A percentile compares a stretch with the other conserved stretches of the same genome.
Evolutionary conservation across 331 rosid genomes (phyloP).

Genomic region (Rhamnella rubrinervis): DNA sequence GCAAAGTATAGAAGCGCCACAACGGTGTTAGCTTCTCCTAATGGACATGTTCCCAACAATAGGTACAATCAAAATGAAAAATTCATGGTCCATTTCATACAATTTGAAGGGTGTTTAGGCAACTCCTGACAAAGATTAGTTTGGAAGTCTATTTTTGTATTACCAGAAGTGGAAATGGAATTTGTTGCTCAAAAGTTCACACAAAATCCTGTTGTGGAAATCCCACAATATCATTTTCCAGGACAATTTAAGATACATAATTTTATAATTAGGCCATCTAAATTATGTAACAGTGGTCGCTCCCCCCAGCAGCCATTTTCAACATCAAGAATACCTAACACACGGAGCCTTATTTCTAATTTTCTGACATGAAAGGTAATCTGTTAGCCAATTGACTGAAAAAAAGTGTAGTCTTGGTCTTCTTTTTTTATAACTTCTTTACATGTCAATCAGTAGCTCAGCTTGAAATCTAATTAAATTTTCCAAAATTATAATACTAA

Average conservation of each 20-base stretch:
- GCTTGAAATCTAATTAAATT: neutral
- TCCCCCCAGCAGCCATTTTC: neutral
- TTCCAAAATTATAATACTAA: neutral
- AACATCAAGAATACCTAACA: neutral
- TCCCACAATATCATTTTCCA: neutral
- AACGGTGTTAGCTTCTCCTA: neutral
- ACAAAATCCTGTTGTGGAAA: neutral
- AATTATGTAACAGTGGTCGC: neutral
- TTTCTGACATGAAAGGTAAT: neutral
- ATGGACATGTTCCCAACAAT: neutral
- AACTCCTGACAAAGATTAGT: too few relatives aligned
- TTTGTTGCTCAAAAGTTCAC: neutral
- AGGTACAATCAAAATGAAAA: too few relatives aligned
- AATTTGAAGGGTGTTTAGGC: too few relatives aligned
- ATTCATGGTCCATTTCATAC: too few relatives aligned
- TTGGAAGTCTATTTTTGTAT: too few relatives aligned
- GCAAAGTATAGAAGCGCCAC: constrained; percentile 25
- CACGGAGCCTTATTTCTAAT: too few relatives aligned
- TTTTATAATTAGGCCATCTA: too few relatives aligned
- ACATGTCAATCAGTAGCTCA: neutral
- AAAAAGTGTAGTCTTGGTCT: neutral
- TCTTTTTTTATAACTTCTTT: neutral
- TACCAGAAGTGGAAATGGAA: neutral
- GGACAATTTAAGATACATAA: neutral
- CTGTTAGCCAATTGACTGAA: neutral